Evolutionary conservation across 257 asterid genomes (phyloP).

Genomic region (Nicotiana undulata): DNA sequence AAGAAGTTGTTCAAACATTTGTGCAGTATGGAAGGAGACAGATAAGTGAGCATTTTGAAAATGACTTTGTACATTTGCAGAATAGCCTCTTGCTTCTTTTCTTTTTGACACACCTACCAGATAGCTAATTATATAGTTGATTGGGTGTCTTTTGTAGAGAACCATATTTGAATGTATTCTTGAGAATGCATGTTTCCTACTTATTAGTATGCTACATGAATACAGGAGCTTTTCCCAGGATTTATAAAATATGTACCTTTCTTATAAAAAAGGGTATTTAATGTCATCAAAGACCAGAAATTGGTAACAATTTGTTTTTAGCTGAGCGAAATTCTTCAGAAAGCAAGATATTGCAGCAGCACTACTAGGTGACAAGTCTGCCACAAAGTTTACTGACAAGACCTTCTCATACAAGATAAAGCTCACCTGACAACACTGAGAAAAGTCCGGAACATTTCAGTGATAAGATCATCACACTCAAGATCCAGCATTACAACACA

Average conservation of each 20-base stretch:
- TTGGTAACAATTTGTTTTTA: background rate
- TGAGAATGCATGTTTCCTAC: background rate
- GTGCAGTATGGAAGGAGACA: background rate
- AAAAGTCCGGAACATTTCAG: constrained; percentile 78
- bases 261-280: background rate
- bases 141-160: background rate
- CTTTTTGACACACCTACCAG: background rate
- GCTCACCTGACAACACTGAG: constrained; percentile 70
- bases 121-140: background rate
- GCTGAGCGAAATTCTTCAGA: background rate
- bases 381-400: constrained; percentile 1
- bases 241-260: background rate
- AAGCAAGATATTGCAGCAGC: background rate
- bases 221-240: background rate
- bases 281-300: background rate
- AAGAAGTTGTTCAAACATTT: background rate
- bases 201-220: background rate
- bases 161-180: background rate
- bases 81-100: background rate
- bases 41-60: background rate
- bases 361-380: background rate
- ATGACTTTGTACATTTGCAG: background rate
- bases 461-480: constrained; percentile 88
- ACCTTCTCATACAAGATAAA: constrained; percentile 5
- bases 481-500: constrained; percentile 98